These are phyloP conservation scores for Dictyostelium discoideum DNA, from an alignment of 78 protist species.

Conservation along the genomic window DNA sequence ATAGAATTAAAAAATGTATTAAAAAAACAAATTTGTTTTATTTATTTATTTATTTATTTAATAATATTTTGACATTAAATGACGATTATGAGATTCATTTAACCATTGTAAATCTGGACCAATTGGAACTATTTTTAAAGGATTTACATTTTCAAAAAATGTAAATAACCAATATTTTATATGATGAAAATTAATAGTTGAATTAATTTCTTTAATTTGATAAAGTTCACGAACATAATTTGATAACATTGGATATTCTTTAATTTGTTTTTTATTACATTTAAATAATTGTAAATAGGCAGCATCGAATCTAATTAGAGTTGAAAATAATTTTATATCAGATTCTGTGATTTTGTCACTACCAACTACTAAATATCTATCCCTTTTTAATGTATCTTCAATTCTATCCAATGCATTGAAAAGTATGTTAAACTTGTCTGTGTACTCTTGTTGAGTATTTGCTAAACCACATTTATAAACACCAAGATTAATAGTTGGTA, in stretches of 20 bases:
- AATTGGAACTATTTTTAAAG: conserved; percentile 80
- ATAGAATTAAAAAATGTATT: neutral
- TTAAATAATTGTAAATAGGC: conserved; percentile 92
- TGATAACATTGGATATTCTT: conserved; percentile 87
- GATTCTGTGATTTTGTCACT: conserved; percentile 85
- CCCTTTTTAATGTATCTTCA: conserved; percentile 80
- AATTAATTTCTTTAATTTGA: conserved; percentile 39
- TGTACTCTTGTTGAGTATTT: conserved; percentile 78
- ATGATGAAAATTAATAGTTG: conserved; percentile 86
- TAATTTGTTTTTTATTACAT: conserved; percentile 62
- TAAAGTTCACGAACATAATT: conserved; percentile 84
- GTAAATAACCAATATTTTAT: conserved; percentile 85
- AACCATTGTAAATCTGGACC: conserved; percentile 63
- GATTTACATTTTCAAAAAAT: conserved; percentile 83
- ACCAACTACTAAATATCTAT: conserved; percentile 77
- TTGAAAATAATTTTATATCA: conserved; percentile 92
- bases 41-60: neutral
- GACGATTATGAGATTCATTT: neutral
- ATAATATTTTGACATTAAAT: conserved; percentile 12
- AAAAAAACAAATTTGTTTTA: neutral
- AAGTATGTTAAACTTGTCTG: conserved; percentile 22
- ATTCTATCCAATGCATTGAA: conserved; percentile 84
- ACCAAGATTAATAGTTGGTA: conserved; percentile 89
- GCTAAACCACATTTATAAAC: conserved; percentile 94
- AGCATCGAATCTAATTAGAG: conserved; percentile 94